Evolutionary conservation across 2,329 filamentous ascomycete genomes (phyloP).

Genomic region (Calycina herbarum): DNA sequence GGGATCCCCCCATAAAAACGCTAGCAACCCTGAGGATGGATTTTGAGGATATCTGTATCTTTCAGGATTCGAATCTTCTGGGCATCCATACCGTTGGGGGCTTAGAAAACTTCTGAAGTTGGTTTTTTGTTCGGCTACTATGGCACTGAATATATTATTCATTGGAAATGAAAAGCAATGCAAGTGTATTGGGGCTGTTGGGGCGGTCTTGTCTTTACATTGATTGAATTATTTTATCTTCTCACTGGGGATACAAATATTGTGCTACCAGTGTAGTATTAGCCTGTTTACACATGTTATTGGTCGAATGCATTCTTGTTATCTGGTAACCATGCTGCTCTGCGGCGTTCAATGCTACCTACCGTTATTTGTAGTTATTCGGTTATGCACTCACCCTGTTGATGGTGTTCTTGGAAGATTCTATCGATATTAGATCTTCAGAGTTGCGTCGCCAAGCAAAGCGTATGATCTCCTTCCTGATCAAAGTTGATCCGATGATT

Average conservation of each 20-base stretch:
- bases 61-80: background rate
- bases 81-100: background rate
- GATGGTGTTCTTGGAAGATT: too few species aligned
- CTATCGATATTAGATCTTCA: background rate
- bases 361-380: background rate
- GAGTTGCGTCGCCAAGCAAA: background rate
- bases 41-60: background rate
- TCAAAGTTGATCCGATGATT: background rate
- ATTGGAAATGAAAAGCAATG: too few species aligned
- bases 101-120: background rate
- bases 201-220: too few species aligned
- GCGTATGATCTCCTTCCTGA: background rate
- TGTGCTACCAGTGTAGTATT: too few species aligned
- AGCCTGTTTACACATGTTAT: too few species aligned
- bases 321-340: too few species aligned
- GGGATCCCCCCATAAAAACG: slow-evolving; percentile 2
- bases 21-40: background rate
- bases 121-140: background rate
- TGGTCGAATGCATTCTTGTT: too few species aligned
- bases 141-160: background rate
- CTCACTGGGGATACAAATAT: too few species aligned
- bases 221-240: too few species aligned
- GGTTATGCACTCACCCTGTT: background rate
- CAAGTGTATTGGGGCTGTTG: too few species aligned
- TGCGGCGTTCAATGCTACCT: too few species aligned